These are phyloP conservation scores for Trifolium pratense DNA, from an alignment of 306 rosid genomes.

Conservation along the genomic window DNA sequence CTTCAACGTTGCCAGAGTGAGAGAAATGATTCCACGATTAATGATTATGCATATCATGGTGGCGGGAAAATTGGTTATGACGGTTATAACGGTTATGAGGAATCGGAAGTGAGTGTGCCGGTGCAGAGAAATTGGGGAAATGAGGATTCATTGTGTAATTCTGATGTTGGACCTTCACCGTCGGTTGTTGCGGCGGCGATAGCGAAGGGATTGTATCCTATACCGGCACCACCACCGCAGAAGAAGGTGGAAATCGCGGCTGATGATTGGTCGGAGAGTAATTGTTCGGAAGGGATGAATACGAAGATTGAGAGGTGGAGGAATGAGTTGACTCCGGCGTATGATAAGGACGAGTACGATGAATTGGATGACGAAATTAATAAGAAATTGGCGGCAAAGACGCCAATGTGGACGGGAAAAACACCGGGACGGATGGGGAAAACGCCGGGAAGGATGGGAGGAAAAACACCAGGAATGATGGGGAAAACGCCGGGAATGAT, in stretches of 20 bases:
- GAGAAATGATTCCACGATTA: constrained; percentile 41
- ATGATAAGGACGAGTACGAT: constrained; percentile 39
- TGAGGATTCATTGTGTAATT: constrained; percentile 52
- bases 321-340: constrained; percentile 62
- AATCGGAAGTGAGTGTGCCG: constrained; percentile 29
- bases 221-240: background rate
- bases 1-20: constrained; percentile 53
- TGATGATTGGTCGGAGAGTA: constrained; percentile 67
- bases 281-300: constrained; percentile 58
- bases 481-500: background rate
- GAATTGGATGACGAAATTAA: background rate
- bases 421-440: constrained; percentile 9
- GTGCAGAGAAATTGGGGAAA: constrained; percentile 20
- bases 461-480: too few species aligned
- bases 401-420: background rate
- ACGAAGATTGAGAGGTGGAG: constrained; percentile 80
- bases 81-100: background rate
- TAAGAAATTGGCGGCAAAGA: background rate
- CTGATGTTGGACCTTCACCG: constrained; percentile 74
- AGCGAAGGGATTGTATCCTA: constrained; percentile 58
- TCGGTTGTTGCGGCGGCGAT: constrained; percentile 79
- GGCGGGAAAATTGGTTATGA: background rate
- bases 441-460: background rate
- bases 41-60: constrained; percentile 17
- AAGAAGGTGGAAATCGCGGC: constrained; percentile 41